Conservation (phyloP, 2,329 filamentous ascomycete species). For the Aspergillus fijiensis region DNA sequence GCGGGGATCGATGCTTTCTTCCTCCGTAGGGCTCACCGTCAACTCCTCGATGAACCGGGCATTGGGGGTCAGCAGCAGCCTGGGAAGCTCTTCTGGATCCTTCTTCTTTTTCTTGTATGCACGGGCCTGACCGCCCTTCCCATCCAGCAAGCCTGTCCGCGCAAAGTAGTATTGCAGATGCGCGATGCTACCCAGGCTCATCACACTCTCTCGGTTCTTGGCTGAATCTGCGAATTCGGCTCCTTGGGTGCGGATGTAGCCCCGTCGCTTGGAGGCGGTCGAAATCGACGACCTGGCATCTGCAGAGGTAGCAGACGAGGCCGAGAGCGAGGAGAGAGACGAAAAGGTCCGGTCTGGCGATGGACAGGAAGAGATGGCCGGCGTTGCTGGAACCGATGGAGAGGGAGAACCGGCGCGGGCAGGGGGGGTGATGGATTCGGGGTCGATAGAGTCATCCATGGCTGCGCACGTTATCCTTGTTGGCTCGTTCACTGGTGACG, state of each 20-base stretch:
- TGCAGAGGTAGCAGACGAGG: conserved; percentile 44
- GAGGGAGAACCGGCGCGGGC: conserved; percentile 41
- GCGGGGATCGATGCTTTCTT: conserved; percentile 35
- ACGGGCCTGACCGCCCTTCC: conserved; percentile 83
- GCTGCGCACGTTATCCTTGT: conserved; percentile 12
- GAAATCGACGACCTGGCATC: conserved; percentile 46
- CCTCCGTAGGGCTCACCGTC: conserved; percentile 54
- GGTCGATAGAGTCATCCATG: conserved; percentile 32
- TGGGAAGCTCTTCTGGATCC: conserved; percentile 40
- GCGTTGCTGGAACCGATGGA: conserved; percentile 43
- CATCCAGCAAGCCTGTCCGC: conserved; percentile 85
- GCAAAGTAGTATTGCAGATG: conserved; percentile 99
- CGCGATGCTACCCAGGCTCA: conserved; percentile 93
- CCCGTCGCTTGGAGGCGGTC: conserved; percentile 59
- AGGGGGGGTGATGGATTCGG: conserved; percentile 23
- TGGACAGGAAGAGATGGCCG: conserved; percentile 45
- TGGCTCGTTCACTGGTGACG: conserved; percentile 5
- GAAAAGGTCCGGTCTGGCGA: conserved; percentile 48
- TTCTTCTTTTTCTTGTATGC: conserved; percentile 59
- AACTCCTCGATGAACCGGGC: conserved; percentile 44
- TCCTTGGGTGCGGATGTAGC: conserved; percentile 83
- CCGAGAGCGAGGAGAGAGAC: conserved; percentile 47
- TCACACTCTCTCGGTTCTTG: conserved; percentile 85
- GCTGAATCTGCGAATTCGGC: conserved; percentile 90
- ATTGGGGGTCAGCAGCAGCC: conserved; percentile 41